These are phyloP conservation scores for Chaetomiaceae sp. DNA, from an alignment of 2,329 filamentous ascomycete species.

Conservation along the genomic window DNA sequence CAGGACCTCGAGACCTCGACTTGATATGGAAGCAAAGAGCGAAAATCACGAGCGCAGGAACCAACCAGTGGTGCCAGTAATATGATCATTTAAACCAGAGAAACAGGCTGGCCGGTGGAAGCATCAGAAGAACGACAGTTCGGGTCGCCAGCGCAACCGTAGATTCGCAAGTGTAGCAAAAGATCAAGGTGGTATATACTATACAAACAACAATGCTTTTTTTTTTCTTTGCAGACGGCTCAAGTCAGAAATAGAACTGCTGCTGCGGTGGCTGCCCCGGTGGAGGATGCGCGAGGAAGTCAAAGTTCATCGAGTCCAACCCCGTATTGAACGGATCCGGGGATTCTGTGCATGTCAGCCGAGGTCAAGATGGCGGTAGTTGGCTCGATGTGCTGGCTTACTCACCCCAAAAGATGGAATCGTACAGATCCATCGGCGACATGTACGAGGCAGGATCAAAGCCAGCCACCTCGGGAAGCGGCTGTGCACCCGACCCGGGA, in stretches of 20 bases:
- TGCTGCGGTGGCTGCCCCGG: slow-evolving; percentile 52
- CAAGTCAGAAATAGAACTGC: slow-evolving; percentile 54
- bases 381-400: neutral
- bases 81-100: no score
- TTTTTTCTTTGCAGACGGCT: no score
- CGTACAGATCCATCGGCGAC: slow-evolving; percentile 63
- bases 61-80: no score
- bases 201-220: no score
- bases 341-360: slow-evolving; percentile 40
- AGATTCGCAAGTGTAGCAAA: no score
- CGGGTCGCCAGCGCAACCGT: no score
- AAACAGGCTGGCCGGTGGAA: no score
- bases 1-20: no score
- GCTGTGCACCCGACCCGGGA: slow-evolving; percentile 4
- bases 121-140: no score
- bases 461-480: slow-evolving; percentile 42
- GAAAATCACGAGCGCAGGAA: no score
- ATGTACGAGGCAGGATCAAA: slow-evolving; percentile 55
- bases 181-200: no score
- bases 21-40: no score
- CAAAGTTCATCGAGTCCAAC: slow-evolving; percentile 54
- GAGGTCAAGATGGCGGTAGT: neutral
- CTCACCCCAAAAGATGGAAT: slow-evolving; percentile 64
- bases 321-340: slow-evolving; percentile 55
- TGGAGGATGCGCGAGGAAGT: slow-evolving; percentile 55